Conservation (phyloP, 345 rosid genomes). For the Psidium friedrichsthalianum region DNA sequence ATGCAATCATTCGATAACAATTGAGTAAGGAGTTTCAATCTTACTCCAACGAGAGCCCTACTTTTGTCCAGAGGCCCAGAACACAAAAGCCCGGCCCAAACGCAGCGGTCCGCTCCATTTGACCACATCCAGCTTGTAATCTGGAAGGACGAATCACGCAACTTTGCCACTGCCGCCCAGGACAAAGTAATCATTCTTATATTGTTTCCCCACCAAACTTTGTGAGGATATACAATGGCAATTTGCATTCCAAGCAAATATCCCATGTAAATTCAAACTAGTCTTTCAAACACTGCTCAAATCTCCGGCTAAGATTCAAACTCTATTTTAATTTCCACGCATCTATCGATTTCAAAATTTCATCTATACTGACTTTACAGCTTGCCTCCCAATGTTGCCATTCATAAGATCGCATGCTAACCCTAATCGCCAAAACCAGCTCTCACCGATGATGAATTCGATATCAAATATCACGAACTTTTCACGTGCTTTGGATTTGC, state of each 20-base stretch:
- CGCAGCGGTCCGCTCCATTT: neutral
- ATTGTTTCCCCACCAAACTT: neutral
- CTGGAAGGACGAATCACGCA: neutral
- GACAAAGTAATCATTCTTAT: neutral
- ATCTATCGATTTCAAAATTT: neutral
- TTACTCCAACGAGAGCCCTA: neutral
- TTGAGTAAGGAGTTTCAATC: neutral
- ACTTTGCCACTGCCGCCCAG: neutral
- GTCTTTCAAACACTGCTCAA: neutral
- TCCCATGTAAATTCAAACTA: neutral
- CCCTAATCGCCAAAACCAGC: neutral
- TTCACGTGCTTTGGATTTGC: neutral
- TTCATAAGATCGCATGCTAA: neutral
- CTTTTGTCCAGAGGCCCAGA: neutral
- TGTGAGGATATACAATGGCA: neutral
- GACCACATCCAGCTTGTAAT: neutral
- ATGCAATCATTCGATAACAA: accelerated
- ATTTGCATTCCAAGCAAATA: neutral
- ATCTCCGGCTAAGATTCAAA: neutral
- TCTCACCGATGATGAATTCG: neutral
- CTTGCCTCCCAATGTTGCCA: neutral
- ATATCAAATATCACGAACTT: neutral
- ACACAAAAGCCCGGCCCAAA: neutral
- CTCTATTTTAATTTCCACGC: neutral
- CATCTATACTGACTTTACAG: neutral